These are phyloP conservation scores for Polygonum maritimum DNA, from an alignment of 148 eudicot species.

Conservation along the genomic window DNA sequence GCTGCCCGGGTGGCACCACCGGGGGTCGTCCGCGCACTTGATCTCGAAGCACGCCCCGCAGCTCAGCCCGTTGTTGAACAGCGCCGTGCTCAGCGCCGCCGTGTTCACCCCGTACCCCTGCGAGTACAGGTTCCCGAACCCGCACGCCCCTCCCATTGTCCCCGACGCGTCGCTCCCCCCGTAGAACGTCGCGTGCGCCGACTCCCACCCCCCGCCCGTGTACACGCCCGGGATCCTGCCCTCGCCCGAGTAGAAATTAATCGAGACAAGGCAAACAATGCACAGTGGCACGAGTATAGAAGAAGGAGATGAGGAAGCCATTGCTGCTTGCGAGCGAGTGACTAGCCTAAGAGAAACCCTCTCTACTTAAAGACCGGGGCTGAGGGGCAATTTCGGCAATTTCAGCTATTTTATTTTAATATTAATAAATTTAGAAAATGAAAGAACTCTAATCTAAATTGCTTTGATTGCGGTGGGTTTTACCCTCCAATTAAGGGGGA, in stretches of 20 bases:
- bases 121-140: conserved; percentile 5
- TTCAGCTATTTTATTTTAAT: background rate
- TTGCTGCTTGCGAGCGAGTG: background rate
- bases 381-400: background rate
- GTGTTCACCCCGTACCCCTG: conserved; percentile 57
- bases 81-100: conserved; percentile 81
- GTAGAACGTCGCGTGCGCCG: conserved; percentile 87
- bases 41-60: conserved; percentile 87
- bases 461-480: background rate
- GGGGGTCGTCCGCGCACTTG: conserved; percentile 58
- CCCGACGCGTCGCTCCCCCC: conserved; percentile 96
- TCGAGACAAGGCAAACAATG: conserved; percentile 21
- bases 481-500: background rate
- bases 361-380: background rate
- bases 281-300: background rate
- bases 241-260: conserved; percentile 15
- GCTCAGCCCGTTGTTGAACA: conserved; percentile 76
- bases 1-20: conserved; percentile 80
- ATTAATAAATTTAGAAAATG: background rate
- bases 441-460: background rate
- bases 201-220: conserved; percentile 59
- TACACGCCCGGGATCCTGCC: conserved; percentile 70
- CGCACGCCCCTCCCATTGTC: conserved; percentile 46
- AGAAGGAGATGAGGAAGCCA: background rate
- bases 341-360: no score